Base-by-base conservation (phyloP, 2,329 filamentous ascomycete species). In the Parastagonospora avenae region DNA sequence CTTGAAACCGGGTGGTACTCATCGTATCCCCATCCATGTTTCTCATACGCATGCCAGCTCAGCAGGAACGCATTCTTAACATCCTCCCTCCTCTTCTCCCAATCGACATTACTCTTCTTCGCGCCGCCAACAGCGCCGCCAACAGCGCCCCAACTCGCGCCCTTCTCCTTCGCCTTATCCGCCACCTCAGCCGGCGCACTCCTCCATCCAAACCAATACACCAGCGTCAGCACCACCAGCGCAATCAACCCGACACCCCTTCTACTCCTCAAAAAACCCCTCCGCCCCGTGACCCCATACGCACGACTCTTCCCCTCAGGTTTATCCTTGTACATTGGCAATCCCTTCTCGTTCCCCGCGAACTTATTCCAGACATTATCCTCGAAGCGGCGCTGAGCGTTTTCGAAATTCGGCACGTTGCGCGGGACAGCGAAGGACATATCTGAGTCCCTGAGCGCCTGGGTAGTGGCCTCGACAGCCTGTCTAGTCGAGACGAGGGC, bases 241-340 rank as follows among this genome's bases (percentile, higher is more conserved):
- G 80, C 74, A 19, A 83, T 55, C 37, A 83, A 69, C 2, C 75
- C 79, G 16, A 86, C 60, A 27, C 84, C 74, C 52, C 88, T 79
- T 77, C 88, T 90, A 64, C 83, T 82, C 72, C 82, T 83, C 77
- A 65, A 37, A 16, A 65, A 66, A 4, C 54, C 55, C 42, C 85
- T 87, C 62, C 84, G 80, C 55, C 80, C 79, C 8, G 63, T 84
- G 83, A 40, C 82, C 30, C 52, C 60, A 77, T 66, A 60, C 37
- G 83, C 80, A 64, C 90, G 87, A 43, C 19, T 49, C 39, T 49
- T 49, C n/a, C 81, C 82, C 70, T 90, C 94, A n/a, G 94, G 94
- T 74, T 99, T 99, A 77, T 99, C 94, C 77, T 99, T 99, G 79
- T 99, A 99, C 89, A 97, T 92, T 39, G 94, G 94, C 56, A 99